Base-by-base conservation (phyloP, 352 stramenopile genomes). In the Phytopythium boreale region DNA sequence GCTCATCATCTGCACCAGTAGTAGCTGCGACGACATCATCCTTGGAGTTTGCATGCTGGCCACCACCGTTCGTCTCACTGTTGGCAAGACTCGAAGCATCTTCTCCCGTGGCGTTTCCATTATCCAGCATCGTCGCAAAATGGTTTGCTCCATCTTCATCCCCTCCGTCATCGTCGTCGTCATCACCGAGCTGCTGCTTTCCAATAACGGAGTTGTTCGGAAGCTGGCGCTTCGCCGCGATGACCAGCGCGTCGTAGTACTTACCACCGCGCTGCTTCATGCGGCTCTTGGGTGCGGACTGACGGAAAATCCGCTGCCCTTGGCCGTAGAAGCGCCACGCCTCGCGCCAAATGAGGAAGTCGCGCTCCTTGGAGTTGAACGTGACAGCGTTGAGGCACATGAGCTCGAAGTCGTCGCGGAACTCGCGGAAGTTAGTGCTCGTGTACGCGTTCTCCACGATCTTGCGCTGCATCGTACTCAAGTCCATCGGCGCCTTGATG, bases 341-440 rank as follows among this genome's bases (percentile, higher is more conserved):
- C 69, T 98, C 92, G 26, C 90, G 89, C 93, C 93, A 98, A 67
- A 97, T 91, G 29, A 93, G 51, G 44, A 93, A 96, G 22, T 96
- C 83, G 10, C 84, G 84, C 52, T 95, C 88, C 37, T 92, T 87
- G 1, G 82, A 88, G 72, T 99, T 99, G 72, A 98, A 99, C 31
- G 92, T 97, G 10, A 99, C 80, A 0, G 96, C 96, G 67, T 99
- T 99, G 22, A 97, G 68, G 26, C 94, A 97, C 74, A 99, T 95
- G 9, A 98, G 75, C 72, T 98, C 97, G 63, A 98, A 98, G 63
- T 98, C 90, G 59, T 97, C 83, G 14, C 90, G 83, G 63, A 98
- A 88, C 52, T 77, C 76, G 15, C 80, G 77, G 52, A 93, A 94
- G 29, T 89, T 88, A 1, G 86, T 75, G 19, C 75, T 66, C 52